These are phyloP conservation scores for Microbotryum lychnidis-dioicae DNA, from an alignment of 1,284 basidiomycete species.

Conservation along the genomic window DNA sequence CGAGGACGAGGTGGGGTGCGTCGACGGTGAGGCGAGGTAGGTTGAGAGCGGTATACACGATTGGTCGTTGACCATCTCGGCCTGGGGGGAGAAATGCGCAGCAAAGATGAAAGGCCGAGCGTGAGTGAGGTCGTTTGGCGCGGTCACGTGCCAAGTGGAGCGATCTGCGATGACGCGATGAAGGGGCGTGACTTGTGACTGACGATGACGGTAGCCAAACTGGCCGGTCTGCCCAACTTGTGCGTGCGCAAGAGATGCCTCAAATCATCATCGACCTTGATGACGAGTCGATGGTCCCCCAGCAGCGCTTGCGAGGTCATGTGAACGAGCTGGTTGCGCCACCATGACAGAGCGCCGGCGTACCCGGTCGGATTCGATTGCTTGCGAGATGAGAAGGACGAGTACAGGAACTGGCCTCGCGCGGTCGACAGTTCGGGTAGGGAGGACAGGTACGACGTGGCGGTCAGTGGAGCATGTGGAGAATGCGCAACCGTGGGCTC, in stretches of 20 bases:
- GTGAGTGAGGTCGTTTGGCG: too few relatives aligned
- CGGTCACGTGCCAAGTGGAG: too few relatives aligned
- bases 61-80: too few relatives aligned
- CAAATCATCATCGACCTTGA: slow-evolving; percentile 26
- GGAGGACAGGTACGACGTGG: not conserved
- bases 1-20: too few relatives aligned
- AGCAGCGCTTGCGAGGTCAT: slow-evolving; percentile 22
- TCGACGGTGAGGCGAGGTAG: too few relatives aligned
- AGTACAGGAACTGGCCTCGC: slow-evolving; percentile 24
- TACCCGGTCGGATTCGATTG: slow-evolving; percentile 32
- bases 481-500: too few relatives aligned
- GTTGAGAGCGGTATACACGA: too few relatives aligned
- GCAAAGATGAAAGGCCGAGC: too few relatives aligned
- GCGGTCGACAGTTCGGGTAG: slow-evolving; percentile 21
- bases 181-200: not conserved
- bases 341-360: slow-evolving; percentile 28
- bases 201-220: slow-evolving; percentile 30
- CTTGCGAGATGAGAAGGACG: slow-evolving; percentile 24
- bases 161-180: not conserved
- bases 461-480: too few relatives aligned
- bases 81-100: too few relatives aligned
- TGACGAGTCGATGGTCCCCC: slow-evolving; percentile 26
- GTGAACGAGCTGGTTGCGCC: slow-evolving; percentile 25
- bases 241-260: slow-evolving; percentile 26
- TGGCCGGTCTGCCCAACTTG: slow-evolving; percentile 27